Conservation (phyloP, 208 protist species). For the Entamoeba invadens region DNA sequence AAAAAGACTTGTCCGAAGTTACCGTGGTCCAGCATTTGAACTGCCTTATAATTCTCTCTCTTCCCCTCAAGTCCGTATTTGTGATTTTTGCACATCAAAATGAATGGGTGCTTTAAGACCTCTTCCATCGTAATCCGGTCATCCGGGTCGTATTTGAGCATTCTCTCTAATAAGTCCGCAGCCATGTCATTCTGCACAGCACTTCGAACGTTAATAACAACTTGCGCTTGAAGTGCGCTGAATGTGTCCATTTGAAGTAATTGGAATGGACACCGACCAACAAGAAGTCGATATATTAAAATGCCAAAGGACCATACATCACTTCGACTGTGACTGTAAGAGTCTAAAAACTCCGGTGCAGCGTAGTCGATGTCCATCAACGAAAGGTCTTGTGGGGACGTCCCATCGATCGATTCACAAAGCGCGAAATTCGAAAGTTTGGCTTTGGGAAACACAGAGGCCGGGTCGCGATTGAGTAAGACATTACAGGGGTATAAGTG, state of each 20-base stretch:
- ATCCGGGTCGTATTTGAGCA: constrained; percentile 38
- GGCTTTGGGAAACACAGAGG: not conserved
- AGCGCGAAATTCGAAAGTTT: not conserved
- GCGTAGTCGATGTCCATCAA: not conserved
- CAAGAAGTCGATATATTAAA: not conserved
- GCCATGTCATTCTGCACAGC: constrained; percentile 18
- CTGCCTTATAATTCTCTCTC: not conserved
- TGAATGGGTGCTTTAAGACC: constrained; percentile 53
- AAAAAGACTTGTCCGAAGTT: not conserved
- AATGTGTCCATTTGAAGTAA: not conserved
- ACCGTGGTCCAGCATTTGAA: not conserved
- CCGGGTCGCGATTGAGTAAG: not conserved
- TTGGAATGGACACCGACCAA: not conserved
- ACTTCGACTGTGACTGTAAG: not conserved
- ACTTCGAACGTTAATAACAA: not conserved
- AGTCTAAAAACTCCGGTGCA: not conserved
- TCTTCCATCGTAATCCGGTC: constrained; percentile 41
- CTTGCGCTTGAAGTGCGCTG: not conserved
- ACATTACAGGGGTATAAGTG: not conserved
- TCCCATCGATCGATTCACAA: not conserved
- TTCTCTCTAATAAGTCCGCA: constrained; percentile 31
- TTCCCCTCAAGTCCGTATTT: not conserved
- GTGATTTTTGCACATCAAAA: constrained; percentile 18
- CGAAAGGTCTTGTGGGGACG: not conserved
- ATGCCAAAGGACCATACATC: not conserved